phyloP scores from a whole-genome alignment of 2,329 filamentous ascomycete species.

The Sporothrix brasiliensis region DNA sequence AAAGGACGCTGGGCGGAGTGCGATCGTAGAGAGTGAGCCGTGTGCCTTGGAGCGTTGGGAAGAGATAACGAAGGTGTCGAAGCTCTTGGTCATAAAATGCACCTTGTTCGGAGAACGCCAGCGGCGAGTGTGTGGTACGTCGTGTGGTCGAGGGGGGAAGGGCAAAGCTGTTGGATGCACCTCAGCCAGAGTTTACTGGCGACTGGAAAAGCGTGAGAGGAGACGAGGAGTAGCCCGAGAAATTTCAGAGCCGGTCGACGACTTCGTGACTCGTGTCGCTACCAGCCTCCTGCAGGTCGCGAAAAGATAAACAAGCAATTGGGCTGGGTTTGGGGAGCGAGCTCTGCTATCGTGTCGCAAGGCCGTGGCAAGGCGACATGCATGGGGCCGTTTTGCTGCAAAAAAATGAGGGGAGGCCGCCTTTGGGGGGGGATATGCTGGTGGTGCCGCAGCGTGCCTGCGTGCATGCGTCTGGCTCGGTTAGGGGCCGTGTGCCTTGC shows the following conservation, averaged over 20 bases:
- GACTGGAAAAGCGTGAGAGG: background rate
- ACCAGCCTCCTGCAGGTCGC: constrained; percentile 24
- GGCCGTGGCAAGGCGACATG: constrained; percentile 20
- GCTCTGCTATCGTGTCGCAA: constrained; percentile 24
- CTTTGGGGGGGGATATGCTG: background rate
- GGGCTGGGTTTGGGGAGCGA: constrained; percentile 5
- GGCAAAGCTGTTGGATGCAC: background rate
- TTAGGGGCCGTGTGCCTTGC: constrained; percentile 20
- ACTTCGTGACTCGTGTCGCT: constrained; percentile 1
- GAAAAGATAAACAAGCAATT: constrained; percentile 25
- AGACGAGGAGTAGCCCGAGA: background rate
- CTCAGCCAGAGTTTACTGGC: background rate
- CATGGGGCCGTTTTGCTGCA: constrained; percentile 11
- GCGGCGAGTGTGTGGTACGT: too few relatives aligned
- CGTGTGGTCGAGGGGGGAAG: background rate
- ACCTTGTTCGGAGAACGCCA: background rate
- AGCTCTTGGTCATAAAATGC: background rate
- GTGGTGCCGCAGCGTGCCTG: constrained; percentile 11
- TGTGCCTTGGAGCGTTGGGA: background rate
- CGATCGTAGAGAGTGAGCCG: too few relatives aligned
- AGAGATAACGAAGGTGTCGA: background rate
- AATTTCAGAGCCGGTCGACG: background rate
- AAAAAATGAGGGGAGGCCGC: constrained; percentile 29
- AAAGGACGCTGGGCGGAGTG: background rate
- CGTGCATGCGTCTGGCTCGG: background rate